Percentiles rank a stretch among this genome's conserved stretches.
Evolutionary conservation across 139 green algal species (phyloP).

Genomic region (Tetradesmus obliquus): DNA sequence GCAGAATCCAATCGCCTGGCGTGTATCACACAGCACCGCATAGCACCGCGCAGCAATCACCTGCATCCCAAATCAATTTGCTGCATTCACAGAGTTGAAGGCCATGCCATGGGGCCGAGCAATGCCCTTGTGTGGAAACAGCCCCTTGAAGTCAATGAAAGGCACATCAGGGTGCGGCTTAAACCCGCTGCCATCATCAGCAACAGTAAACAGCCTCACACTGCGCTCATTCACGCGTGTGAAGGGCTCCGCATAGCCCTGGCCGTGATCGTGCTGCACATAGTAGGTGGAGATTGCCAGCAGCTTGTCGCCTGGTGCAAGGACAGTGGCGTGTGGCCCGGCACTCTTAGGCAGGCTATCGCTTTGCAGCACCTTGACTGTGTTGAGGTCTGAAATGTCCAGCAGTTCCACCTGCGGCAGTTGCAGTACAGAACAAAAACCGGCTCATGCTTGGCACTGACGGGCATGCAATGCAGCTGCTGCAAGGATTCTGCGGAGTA

Average conservation of each 20-base stretch:
- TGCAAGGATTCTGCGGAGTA: too few species aligned
- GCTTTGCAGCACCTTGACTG: not conserved
- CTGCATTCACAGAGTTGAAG: conserved; percentile 16
- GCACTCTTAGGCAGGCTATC: not conserved
- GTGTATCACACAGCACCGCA: too few species aligned
- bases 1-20: too few species aligned
- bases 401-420: conserved; percentile 26
- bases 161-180: conserved; percentile 15
- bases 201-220: conserved; percentile 21
- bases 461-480: too few species aligned
- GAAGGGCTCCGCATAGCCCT: not conserved
- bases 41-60: too few species aligned
- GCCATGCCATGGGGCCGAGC: conserved; percentile 40
- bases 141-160: conserved; percentile 32
- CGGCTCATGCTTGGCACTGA: too few species aligned
- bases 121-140: conserved; percentile 35
- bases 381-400: conserved; percentile 13
- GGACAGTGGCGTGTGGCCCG: conserved; percentile 34
- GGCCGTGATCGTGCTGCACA: conserved; percentile 17
- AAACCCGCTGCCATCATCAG: conserved; percentile 34
- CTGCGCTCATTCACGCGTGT: not conserved
- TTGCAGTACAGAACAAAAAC: not conserved
- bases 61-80: not conserved
- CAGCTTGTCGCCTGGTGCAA: conserved; percentile 2
- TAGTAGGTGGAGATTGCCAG: conserved; percentile 38